phyloP scores from a whole-genome alignment of 2,329 filamentous ascomycete genomes.

The Sclerotiophoma versabilis region DNA sequence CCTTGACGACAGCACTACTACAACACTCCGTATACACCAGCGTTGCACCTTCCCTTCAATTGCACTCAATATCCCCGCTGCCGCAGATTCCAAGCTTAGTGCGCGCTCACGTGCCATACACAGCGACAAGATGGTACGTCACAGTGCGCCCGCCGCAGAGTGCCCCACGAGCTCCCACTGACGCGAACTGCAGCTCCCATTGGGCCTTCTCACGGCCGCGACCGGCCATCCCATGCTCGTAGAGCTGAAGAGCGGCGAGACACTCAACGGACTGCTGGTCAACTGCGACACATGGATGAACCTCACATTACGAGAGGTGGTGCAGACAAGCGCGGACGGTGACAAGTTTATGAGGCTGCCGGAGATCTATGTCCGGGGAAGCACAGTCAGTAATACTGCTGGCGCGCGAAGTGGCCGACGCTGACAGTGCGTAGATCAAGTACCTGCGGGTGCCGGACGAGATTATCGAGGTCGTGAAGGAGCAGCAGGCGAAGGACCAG shows the following conservation, averaged over 20 bases:
- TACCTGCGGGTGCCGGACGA: slow-evolving; percentile 96
- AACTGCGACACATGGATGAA: slow-evolving; percentile 99
- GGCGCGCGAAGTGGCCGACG: background rate
- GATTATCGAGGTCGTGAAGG: slow-evolving; percentile 92
- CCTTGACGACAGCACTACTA: slow-evolving; percentile 9
- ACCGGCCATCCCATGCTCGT: slow-evolving; percentile 98
- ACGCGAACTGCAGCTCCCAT: slow-evolving; percentile 59
- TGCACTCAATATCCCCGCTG: background rate
- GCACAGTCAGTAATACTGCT: slow-evolving; percentile 75
- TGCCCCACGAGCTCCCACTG: slow-evolving; percentile 8
- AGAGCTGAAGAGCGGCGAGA: slow-evolving; percentile 97
- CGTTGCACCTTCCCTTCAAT: background rate
- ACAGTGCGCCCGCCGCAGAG: background rate
- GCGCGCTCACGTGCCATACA: background rate
- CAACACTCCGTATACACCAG: background rate
- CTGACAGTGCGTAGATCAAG: slow-evolving; percentile 75
- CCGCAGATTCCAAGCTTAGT: background rate
- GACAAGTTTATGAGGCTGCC: slow-evolving; percentile 92
- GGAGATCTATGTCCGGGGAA: slow-evolving; percentile 95
- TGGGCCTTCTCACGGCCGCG: slow-evolving; percentile 89
- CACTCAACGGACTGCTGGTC: slow-evolving; percentile 93
- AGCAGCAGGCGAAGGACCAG: slow-evolving; percentile 80
- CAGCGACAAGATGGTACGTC: slow-evolving; percentile 35
- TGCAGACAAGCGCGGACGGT: slow-evolving; percentile 93
- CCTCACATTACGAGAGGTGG: slow-evolving; percentile 93